phyloP scores from a whole-genome alignment of 768 basidiomycete species.

The Lentinula sp. region DNA sequence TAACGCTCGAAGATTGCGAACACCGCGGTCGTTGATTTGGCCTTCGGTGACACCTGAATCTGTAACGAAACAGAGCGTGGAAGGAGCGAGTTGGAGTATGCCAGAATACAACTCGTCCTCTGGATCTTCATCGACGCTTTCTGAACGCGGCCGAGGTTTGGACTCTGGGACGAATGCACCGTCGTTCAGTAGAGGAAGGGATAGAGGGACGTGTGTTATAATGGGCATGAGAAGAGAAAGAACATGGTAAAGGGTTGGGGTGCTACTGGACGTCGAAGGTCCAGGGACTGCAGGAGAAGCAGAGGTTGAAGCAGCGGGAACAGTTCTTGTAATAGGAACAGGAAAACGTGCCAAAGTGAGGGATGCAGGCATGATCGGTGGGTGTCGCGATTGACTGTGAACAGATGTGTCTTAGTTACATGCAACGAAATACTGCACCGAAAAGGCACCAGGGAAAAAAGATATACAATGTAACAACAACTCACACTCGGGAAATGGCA shows the following conservation, averaged over 20 bases:
- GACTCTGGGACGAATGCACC: constrained; percentile 57
- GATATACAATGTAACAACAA: constrained; percentile 5
- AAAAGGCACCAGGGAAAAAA: constrained; percentile 2
- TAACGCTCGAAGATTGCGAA: constrained; percentile 55
- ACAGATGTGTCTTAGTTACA: not conserved
- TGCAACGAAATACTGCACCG: not conserved
- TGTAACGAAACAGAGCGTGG: constrained; percentile 53
- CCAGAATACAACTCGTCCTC: constrained; percentile 72
- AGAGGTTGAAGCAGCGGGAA: not conserved
- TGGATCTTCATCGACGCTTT: not conserved
- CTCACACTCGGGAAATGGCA: constrained; percentile 59
- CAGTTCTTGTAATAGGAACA: constrained; percentile 8
- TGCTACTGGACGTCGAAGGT: not conserved
- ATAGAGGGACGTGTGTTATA: constrained; percentile 49
- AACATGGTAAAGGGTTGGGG: constrained; percentile 47
- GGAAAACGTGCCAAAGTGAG: constrained; percentile 14
- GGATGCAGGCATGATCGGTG: constrained; percentile 59
- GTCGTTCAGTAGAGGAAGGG: constrained; percentile 56
- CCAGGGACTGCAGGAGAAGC: not conserved
- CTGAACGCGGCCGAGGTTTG: constrained; percentile 19
- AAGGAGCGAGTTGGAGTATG: constrained; percentile 62
- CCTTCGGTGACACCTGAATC: constrained; percentile 70
- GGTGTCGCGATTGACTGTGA: constrained; percentile 57
- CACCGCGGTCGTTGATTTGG: constrained; percentile 51
- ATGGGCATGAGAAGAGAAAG: constrained; percentile 57